Evolutionary conservation across 108 stramenopile species (phyloP).

Genomic region (Cyclotella cryptica): DNA sequence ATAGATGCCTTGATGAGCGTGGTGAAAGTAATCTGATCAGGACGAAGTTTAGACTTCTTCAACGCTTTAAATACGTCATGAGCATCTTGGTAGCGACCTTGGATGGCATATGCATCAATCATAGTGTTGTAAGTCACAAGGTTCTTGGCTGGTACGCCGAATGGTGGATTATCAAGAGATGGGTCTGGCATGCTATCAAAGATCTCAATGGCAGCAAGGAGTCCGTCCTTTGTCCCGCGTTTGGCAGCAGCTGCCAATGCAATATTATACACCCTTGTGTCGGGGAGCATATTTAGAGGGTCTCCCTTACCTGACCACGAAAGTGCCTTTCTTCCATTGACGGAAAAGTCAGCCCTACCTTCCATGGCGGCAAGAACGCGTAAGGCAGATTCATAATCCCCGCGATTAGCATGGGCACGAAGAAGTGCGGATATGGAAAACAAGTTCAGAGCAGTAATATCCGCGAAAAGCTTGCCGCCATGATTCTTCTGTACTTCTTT

Average conservation of each 20-base stretch:
- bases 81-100: constrained; percentile 67
- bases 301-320: constrained; percentile 78
- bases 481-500: constrained; percentile 31
- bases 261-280: constrained; percentile 80
- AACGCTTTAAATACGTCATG: constrained; percentile 60
- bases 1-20: constrained; percentile 77
- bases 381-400: constrained; percentile 63
- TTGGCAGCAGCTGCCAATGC: constrained; percentile 78
- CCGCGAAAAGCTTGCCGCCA: constrained; percentile 50
- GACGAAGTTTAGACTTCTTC: constrained; percentile 63
- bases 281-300: constrained; percentile 65
- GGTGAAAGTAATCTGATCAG: constrained; percentile 82
- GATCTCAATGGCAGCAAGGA: constrained; percentile 61
- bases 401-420: constrained; percentile 72
- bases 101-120: constrained; percentile 67
- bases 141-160: constrained; percentile 59
- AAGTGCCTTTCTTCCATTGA: constrained; percentile 56
- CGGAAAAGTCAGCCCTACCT: constrained; percentile 55
- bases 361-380: constrained; percentile 80
- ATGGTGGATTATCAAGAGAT: constrained; percentile 38
- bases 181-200: constrained; percentile 69
- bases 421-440: constrained; percentile 76
- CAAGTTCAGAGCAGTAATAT: constrained; percentile 68
- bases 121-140: constrained; percentile 85
- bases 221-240: constrained; percentile 58